These are phyloP conservation scores for Lasiodiplodia gonubiensis DNA, from an alignment of 2,329 filamentous ascomycete species.

Conservation along the genomic window DNA sequence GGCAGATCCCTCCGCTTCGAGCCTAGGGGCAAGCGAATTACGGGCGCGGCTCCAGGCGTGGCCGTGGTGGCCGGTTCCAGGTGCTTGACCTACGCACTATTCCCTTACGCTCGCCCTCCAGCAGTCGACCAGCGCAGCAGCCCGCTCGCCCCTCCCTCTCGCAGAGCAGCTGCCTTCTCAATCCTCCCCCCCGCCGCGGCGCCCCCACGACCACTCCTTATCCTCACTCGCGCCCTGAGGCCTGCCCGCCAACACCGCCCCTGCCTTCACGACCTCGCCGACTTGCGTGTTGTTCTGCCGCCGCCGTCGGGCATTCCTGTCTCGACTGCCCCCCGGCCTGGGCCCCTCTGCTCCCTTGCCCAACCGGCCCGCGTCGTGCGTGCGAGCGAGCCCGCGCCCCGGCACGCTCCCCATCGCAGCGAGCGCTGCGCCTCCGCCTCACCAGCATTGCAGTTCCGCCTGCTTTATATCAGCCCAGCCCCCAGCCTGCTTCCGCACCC, in stretches of 20 bases:
- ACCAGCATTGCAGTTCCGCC: conserved; percentile 18
- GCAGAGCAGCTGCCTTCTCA: conserved; percentile 3
- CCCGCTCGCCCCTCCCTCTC: conserved; percentile 8
- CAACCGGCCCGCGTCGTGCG: conserved; percentile 16
- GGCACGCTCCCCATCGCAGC: background rate
- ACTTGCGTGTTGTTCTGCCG: conserved; percentile 6
- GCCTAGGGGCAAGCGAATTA: background rate
- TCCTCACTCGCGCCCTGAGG: conserved; percentile 11
- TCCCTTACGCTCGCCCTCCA: conserved; percentile 2
- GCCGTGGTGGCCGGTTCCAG: conserved; percentile 11
- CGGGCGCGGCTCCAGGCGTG: background rate
- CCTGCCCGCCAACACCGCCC: conserved; percentile 4
- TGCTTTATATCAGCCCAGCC: conserved; percentile 19
- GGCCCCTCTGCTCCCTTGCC: conserved; percentile 22
- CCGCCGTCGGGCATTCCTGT: conserved; percentile 20
- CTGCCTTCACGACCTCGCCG: conserved; percentile 17
- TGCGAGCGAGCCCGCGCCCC: conserved; percentile 13
- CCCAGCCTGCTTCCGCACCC: conserved; percentile 20
- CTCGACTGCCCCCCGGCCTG: conserved; percentile 15
- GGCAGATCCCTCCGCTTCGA: background rate
- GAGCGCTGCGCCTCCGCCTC: conserved; percentile 11
- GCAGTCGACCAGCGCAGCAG: conserved; percentile 15
- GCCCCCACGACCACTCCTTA: conserved; percentile 1
- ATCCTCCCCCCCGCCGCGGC: background rate
- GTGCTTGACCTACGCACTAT: conserved; percentile 1